Base-by-base conservation (phyloP, 305 asterid genomes). In the Fraxinus platypoda region DNA sequence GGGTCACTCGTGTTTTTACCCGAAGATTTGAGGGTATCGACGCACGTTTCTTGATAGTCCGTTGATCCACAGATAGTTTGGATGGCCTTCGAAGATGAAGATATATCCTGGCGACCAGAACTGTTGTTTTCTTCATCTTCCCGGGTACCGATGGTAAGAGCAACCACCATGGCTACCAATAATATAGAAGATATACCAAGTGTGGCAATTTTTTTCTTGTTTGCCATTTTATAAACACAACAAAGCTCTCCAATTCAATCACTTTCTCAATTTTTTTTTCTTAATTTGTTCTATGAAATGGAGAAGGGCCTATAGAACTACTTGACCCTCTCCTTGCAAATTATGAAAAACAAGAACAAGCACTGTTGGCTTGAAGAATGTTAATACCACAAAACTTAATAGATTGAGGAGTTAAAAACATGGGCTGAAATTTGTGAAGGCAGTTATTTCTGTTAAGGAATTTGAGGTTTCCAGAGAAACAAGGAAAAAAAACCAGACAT, bases 21-120 rank as follows among this genome's bases (percentile, higher is more conserved):
- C 2, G 76, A 81, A 12, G 85, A 34, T 34, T 72, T 72, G 74
- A 88, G 90, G 87, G 77, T 83, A 64, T 17, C 49, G 5, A 83
- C 17, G 78, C 90, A 88, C 0, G 85, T 88, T 35, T 88, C 28
- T 2, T 84, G 76, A 75, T 88, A 88, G 23, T 73, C 81, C 0
- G 90, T 83, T 77, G 33, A 79, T 25, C 57, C 86, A 21, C 90
- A 88, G 59, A 85, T 83, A 19, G 76, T 77, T 38, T 49, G 78
- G 46, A 84, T 78, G 78, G 88, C 87, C 62, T 81, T 83, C 13
- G 26, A 31, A 72, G 76, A 72, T 0, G 76, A 72, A 72, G 76
- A 72, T 31, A 72, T 72, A 33, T 31, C 75, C 25, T 6, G 43
- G 43, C 4, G 12, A 13, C 28, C 49, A 23, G 71, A 62, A 68